Evolutionary conservation across 2,329 filamentous ascomycete species (phyloP).

Genomic region (Chrysoporthe austroafricana): DNA sequence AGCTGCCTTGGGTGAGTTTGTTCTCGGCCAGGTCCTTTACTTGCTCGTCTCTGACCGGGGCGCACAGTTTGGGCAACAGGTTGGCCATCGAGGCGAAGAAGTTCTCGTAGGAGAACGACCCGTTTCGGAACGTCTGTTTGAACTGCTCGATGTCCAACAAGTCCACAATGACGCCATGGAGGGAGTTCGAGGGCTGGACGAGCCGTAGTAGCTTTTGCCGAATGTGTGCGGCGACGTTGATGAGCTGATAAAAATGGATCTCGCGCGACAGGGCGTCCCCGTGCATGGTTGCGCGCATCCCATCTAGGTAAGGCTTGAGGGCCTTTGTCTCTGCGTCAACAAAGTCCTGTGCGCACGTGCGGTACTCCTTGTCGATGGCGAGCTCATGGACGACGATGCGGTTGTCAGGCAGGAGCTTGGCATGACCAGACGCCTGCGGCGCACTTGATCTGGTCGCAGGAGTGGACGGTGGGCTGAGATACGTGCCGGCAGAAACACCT

Average conservation of each 20-base stretch:
- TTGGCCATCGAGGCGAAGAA: constrained; percentile 79
- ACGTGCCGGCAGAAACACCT: constrained; percentile 49
- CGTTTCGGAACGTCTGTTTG: constrained; percentile 68
- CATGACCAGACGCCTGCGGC: constrained; percentile 20
- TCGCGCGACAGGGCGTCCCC: constrained; percentile 61
- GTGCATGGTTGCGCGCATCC: constrained; percentile 66
- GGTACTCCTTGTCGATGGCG: constrained; percentile 77
- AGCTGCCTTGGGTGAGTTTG: constrained; percentile 61
- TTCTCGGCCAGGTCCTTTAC: constrained; percentile 70
- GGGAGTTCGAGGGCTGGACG: constrained; percentile 70
- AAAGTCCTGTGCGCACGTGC: constrained; percentile 66
- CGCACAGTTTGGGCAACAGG: constrained; percentile 78
- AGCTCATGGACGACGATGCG: constrained; percentile 78
- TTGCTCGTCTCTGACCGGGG: constrained; percentile 77
- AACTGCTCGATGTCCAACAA: constrained; percentile 75
- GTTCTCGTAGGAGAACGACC: constrained; percentile 78
- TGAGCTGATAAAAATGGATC: constrained; percentile 68
- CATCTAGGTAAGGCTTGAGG: constrained; percentile 56
- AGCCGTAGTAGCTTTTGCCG: constrained; percentile 73
- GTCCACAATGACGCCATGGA: constrained; percentile 76
- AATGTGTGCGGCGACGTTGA: constrained; percentile 72
- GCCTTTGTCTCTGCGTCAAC: constrained; percentile 58
- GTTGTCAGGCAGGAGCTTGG: constrained; percentile 67
- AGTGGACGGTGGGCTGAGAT: constrained; percentile 58
- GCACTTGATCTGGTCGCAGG: constrained; percentile 17